phyloP scores from a whole-genome alignment of 352 stramenopile species.

The Pythium rhizo-oryzae region DNA sequence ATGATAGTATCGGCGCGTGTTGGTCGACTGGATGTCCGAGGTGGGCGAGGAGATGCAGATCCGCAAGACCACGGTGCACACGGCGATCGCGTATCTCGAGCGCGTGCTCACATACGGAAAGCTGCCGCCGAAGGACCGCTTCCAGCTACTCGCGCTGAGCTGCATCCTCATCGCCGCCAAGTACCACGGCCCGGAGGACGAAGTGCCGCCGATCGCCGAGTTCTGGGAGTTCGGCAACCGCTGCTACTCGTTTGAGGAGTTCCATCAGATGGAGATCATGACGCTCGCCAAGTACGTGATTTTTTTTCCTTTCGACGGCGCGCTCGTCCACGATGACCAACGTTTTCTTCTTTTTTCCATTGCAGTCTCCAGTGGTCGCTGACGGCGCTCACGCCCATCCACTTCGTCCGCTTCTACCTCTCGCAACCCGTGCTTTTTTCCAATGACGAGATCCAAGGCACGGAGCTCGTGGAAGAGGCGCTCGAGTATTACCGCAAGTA shows the following conservation, averaged over 20 bases:
- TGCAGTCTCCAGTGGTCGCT: conserved; percentile 74
- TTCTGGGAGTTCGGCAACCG: conserved; percentile 88
- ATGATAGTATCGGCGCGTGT: conserved; percentile 64
- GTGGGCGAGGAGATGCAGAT: conserved; percentile 86
- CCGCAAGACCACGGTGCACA: conserved; percentile 83
- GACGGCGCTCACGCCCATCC: conserved; percentile 68
- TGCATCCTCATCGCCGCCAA: conserved; percentile 85
- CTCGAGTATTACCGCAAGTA: conserved; percentile 85
- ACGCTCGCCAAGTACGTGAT: conserved; percentile 48
- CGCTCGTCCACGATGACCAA: background rate
- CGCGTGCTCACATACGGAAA: conserved; percentile 56
- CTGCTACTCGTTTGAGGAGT: conserved; percentile 85
- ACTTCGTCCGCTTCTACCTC: conserved; percentile 84
- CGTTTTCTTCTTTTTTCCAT: conserved; percentile 15
- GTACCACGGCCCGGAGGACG: conserved; percentile 75
- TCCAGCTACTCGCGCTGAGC: conserved; percentile 82
- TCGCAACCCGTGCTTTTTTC: conserved; percentile 77
- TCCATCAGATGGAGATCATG: conserved; percentile 72
- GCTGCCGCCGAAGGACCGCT: conserved; percentile 72
- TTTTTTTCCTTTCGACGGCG: background rate
- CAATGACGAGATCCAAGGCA: conserved; percentile 76
- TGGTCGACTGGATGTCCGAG: conserved; percentile 88
- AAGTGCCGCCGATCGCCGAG: conserved; percentile 78
- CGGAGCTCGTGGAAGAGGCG: conserved; percentile 73
- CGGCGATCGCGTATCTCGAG: conserved; percentile 83